Evolutionary conservation across 169 alveolate genomes (phyloP), one percentile per base, ranked within the genome.

Genomic region (Plasmodium falciparum): DNA sequence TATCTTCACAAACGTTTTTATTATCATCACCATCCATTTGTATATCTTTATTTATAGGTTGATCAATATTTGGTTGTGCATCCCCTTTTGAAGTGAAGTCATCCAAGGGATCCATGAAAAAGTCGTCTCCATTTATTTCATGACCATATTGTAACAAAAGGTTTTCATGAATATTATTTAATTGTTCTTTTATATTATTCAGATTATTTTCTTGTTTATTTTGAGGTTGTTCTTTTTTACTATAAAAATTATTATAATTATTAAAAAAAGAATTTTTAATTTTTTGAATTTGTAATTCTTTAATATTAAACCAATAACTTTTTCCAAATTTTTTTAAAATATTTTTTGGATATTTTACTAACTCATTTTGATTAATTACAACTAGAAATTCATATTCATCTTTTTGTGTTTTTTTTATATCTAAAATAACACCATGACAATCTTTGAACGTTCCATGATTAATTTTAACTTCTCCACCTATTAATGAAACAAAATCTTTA

Each of bases 241-340:
- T 66, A 61, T 83, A 83, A 83, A 83, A 83, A 45, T 83, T 83
- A 13, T 83, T 72, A 69, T 83, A 83, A 47, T 59, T 67, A 62
- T 83, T 80, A 72, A 83, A 83, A n/a, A 70, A 50, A 15, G 47
- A 83, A 83, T 83, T 24, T n/a, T 83, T 83, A 61, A 83, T 45
- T 47, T 47, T 83, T 49, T 69, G 45, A 4, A 83, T 61, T 83
- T 83, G 74, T n/a, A 83, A 50, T 47, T 69, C 73, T 61, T 69
- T 83, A 39, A 83, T 72, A 69, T 83, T 83, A 52, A 83, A 54
- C 91, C 91, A 83, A 61, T 83, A 83, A 49, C 91, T 83, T 61
- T 83, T 83, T 13, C 91, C 91, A 29, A 83, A 83, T 54, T 69
- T 83, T 47, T 83, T 83, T 56, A 83, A 61, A 45, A 83, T 83